Conservation (phyloP, 1,284 basidiomycete species). For the Dichomitus squalens region DNA sequence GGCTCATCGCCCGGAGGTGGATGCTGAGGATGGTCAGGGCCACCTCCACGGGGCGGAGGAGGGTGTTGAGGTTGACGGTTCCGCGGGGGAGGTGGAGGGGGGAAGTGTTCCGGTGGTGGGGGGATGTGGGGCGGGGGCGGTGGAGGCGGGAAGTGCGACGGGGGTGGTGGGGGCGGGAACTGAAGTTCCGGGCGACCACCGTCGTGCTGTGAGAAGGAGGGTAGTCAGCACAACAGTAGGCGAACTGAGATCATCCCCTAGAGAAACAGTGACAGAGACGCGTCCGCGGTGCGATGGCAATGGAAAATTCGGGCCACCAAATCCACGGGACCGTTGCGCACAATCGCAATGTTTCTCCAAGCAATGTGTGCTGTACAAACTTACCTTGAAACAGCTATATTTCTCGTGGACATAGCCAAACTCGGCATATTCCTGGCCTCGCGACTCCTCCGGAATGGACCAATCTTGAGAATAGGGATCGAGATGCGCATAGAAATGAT, state of each 20-base stretch:
- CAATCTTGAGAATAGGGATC: neutral
- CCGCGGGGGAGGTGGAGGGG: neutral
- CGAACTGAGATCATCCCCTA: too few species aligned
- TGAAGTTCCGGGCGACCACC: neutral
- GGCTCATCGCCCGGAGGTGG: neutral
- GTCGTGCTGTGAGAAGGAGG: too few species aligned
- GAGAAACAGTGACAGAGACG: too few species aligned
- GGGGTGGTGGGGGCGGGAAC: slow-evolving; percentile 2
- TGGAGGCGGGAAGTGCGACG: neutral
- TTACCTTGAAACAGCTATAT: too few species aligned
- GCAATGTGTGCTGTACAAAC: too few species aligned
- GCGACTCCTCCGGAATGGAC: neutral
- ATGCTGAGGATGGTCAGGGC: neutral
- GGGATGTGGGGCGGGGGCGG: neutral
- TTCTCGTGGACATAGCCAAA: neutral
- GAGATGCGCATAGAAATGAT: neutral
- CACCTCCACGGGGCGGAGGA: neutral
- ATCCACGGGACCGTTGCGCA: too few species aligned
- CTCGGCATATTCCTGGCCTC: neutral
- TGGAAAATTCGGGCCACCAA: neutral
- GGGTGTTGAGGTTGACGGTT: neutral
- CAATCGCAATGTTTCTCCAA: too few species aligned
- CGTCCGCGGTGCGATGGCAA: too few species aligned
- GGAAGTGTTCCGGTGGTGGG: slow-evolving; percentile 1
- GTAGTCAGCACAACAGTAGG: too few species aligned